A percentile compares a stretch with the other conserved stretches of the same genome.
Evolutionary conservation across 2,329 filamentous ascomycete species (phyloP).

Genomic region (Ceratocystis alfenasii): DNA sequence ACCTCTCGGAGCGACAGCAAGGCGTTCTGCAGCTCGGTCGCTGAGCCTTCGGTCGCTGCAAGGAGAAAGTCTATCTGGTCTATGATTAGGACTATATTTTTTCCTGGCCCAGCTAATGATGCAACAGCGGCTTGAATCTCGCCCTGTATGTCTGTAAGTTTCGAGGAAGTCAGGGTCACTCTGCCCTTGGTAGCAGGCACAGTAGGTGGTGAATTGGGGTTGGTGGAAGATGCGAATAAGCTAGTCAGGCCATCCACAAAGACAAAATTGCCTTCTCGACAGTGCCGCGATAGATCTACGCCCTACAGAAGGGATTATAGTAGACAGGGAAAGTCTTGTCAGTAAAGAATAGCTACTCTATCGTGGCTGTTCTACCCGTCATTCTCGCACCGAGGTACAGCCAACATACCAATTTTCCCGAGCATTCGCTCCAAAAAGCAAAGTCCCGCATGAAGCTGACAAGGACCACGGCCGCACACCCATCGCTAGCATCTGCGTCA

Average conservation of each 20-base stretch:
- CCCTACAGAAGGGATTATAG: constrained; percentile 36
- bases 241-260: constrained; percentile 65
- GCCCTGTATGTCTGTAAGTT: constrained; percentile 30
- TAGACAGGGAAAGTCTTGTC: background rate
- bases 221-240: constrained; percentile 34
- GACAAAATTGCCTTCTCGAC: constrained; percentile 47
- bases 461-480: constrained; percentile 50
- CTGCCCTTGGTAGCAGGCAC: constrained; percentile 20
- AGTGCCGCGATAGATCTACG: constrained; percentile 54
- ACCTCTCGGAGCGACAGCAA: constrained; percentile 53
- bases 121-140: constrained; percentile 33
- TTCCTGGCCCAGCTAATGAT: constrained; percentile 26
- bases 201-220: constrained; percentile 8
- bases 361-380: background rate
- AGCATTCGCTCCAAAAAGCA: constrained; percentile 65
- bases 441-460: constrained; percentile 73
- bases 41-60: constrained; percentile 42
- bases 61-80: constrained; percentile 56
- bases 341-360: background rate
- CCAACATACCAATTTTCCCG: constrained; percentile 47
- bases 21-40: constrained; percentile 41
- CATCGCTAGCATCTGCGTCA: constrained; percentile 22
- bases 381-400: constrained; percentile 5
- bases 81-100: constrained; percentile 47
- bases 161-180: constrained; percentile 21